phyloP scores from a whole-genome alignment of 208 protist species.

The Trichomonas vaginalis region DNA sequence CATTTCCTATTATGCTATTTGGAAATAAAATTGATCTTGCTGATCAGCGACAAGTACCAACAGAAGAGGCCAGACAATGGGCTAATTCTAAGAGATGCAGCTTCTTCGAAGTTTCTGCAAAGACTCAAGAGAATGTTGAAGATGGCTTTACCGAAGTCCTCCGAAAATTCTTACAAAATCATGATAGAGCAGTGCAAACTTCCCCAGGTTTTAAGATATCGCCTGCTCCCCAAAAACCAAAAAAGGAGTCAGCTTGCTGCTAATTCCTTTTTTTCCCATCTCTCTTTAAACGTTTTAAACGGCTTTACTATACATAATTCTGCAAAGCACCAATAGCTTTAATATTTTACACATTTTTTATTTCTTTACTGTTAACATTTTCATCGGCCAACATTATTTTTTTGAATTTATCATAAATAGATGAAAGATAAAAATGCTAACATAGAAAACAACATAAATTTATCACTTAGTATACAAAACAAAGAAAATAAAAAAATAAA shows the following conservation, averaged over 20 bases:
- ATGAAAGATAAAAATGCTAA: too few relatives aligned
- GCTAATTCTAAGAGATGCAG: background rate
- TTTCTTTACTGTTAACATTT: too few relatives aligned
- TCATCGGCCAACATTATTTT: too few relatives aligned
- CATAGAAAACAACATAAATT: too few relatives aligned
- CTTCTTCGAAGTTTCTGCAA: slow-evolving; percentile 11
- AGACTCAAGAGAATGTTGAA: slow-evolving; percentile 12
- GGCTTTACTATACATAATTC: too few relatives aligned
- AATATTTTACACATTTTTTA: too few relatives aligned
- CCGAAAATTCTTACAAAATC: background rate
- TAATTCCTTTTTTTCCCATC: too few relatives aligned
- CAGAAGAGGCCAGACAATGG: background rate
- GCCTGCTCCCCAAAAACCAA: background rate
- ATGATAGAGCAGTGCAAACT: background rate
- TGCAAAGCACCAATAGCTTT: too few relatives aligned
- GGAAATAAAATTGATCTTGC: slow-evolving; percentile 17
- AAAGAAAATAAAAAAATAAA: too few relatives aligned
- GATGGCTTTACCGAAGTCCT: background rate
- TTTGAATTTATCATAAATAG: too few relatives aligned
- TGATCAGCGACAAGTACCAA: background rate
- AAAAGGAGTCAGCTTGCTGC: background rate
- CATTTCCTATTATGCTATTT: background rate
- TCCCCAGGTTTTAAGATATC: background rate
- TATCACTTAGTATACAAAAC: too few relatives aligned
- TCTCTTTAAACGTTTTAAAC: too few relatives aligned